Evolutionary conservation across 306 rosid species (phyloP).

Genomic region (Crataegus laevigata): DNA sequence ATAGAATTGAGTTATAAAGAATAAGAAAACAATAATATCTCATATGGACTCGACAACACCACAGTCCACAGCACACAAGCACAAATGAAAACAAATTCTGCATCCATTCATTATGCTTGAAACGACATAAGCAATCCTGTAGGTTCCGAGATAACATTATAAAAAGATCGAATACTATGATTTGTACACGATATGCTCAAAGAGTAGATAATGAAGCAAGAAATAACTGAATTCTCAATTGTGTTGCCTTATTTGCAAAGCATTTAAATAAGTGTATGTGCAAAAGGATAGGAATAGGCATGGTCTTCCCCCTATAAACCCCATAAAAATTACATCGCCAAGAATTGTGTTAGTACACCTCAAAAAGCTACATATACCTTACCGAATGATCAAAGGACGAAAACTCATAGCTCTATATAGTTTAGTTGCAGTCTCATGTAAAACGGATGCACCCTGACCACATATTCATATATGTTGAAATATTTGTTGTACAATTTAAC

Average conservation of each 20-base stretch:
- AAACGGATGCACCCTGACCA: conserved; percentile 18
- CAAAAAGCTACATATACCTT: conserved; percentile 15
- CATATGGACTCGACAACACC: neutral
- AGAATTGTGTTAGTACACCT: neutral
- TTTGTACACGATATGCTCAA: neutral
- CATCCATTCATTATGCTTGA: neutral
- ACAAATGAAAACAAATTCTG: neutral
- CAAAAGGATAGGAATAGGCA: neutral
- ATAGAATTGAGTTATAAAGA: neutral
- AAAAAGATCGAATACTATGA: neutral
- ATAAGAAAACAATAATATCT: neutral
- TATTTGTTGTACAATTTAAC: neutral
- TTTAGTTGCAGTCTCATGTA: conserved; percentile 20
- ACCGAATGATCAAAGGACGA: conserved; percentile 12
- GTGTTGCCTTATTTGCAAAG: neutral
- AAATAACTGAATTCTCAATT: neutral
- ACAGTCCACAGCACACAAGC: neutral
- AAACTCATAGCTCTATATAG: conserved; percentile 11
- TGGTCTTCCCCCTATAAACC: neutral
- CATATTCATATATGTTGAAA: conserved; percentile 4
- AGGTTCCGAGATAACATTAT: neutral
- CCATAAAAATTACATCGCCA: neutral
- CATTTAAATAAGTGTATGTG: neutral
- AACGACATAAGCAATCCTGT: neutral
- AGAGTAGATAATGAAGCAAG: neutral